phyloP scores from a whole-genome alignment of 192 early-diverging fungal genomes.

The Chytriomyces hyalinus region DNA sequence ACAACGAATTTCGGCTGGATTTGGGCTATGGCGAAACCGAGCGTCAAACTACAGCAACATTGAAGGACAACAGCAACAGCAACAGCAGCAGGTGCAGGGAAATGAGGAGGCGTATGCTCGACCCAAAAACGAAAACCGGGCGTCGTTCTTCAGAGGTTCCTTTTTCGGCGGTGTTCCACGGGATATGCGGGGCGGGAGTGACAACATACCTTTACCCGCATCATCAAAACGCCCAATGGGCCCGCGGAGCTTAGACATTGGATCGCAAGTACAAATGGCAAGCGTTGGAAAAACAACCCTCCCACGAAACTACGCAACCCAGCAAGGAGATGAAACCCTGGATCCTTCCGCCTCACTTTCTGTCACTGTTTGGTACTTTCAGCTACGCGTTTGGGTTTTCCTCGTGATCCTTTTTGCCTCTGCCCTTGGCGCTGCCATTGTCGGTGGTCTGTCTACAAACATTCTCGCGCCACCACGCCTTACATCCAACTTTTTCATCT shows the following conservation, averaged over 20 bases:
- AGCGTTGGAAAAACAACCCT: not conserved
- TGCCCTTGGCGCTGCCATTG: not conserved
- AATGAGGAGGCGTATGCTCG: constrained; percentile 6
- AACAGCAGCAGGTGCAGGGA: not conserved
- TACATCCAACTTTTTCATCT: constrained; percentile 15
- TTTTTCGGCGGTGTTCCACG: constrained; percentile 30
- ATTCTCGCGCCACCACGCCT: constrained; percentile 2
- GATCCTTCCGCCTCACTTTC: not conserved
- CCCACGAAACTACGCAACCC: not conserved
- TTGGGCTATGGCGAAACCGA: not conserved
- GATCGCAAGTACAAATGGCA: not conserved
- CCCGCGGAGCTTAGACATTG: not conserved
- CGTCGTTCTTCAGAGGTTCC: constrained; percentile 23
- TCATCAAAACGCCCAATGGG: not conserved
- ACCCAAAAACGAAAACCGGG: not conserved
- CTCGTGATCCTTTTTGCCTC: not conserved
- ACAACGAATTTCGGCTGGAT: not conserved
- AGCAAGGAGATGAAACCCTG: not conserved
- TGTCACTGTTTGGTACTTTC: constrained; percentile 10
- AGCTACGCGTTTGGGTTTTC: constrained; percentile 18
- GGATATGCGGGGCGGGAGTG: not conserved
- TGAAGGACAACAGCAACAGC: not conserved
- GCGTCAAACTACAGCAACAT: not conserved
- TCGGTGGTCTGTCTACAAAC: not conserved
- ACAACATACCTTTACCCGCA: not conserved